Evolutionary conservation across 768 basidiomycete genomes (phyloP), one percentile per base, ranked within the genome.

Genomic region (Cytidiella melzeri): DNA sequence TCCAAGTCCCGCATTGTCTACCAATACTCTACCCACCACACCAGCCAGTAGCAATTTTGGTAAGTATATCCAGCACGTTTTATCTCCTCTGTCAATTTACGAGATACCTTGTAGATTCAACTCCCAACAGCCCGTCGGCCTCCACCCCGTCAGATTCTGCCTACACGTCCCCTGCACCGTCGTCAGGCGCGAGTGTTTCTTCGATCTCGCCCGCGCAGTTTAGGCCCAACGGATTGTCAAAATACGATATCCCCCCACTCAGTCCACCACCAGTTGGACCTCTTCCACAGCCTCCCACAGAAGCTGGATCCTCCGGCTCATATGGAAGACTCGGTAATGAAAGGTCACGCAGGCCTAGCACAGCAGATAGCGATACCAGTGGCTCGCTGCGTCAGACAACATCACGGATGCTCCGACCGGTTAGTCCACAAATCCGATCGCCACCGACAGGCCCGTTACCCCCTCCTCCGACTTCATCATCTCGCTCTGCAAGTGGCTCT

Each of bases 241-340:
- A 48, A 27, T 40, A 48, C 23, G 56, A 57, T 27, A 50, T 61
- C 10, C 60, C 60, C 25, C 60, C 60, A 5, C 60, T 57, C 13
- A 59, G 56, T 23, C 60, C 60, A 9, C 60, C 60, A n/a, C 60
- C 60, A 4, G 48, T 51, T 20, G 57, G 60, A 1, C 60, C 60
- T 13, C 43, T 61, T 13, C 60, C 60, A 11, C 56, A 57, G 12
- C 54, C 56, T 3, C 60, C 60, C 10, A 45, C 52, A 23, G 51
- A 34, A 34, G 30, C 30, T 15, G 30, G 30, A 34, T 34, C 30
- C 30, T 34, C 30, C 15, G 7, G 7, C 30, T 7, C 9, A 7
- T 7, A 7, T 34, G 30, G 30, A 7, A 7, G 30, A 34, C 30
- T 7, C 9, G 15, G 30, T 34, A 34, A 34, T 7, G 30, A 54